Base-by-base conservation (phyloP, 257 asterid genomes). In the Solanum verrucosum region DNA sequence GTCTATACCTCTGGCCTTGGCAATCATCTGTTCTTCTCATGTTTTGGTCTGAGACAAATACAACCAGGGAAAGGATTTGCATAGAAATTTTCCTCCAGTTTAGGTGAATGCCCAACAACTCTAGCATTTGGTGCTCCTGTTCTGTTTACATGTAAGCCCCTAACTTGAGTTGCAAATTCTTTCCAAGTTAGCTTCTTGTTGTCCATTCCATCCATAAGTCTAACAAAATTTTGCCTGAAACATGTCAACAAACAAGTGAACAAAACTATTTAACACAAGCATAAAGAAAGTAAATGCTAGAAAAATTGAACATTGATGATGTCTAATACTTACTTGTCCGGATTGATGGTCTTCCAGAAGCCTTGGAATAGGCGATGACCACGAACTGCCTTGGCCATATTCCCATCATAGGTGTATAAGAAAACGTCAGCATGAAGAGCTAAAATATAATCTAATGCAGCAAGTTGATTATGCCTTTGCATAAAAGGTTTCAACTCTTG, bases 351-450 rank as follows among this genome's bases (percentile, higher is more conserved):
- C 74, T 90, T 92, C 87, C 90, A 68, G 37, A 83, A 92, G 87
- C 91, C 90, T 86, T 89, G 87, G 75, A 75, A 90, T 15, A 87
- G 68, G 31, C 92, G 88, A 37, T 92, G 93, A 49, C 93, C 93
- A 13, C 92, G 93, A n/a, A 92, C 91, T 10, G 92, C 93, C 82
- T 89, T 92, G 21, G 92, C 93, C 92, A 92, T 90, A 87, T 92
- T 89, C 60, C 93, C 93, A 75, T 89, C 90, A 84, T 92, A 88
- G 18, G 92, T 92, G 75, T 90, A 92, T 68, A 88, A 84, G 87
- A 92, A 90, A 37, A 90, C 91, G 44, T 90, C 91, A 65, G 92
- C 89, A 18, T 90, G 90, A 44, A 87, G 75, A 35, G 93, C 92
- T 12, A 92, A 89, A 21, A 68, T 44, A 56, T 92, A 92, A 87